Conservation (phyloP, 176 grass and related monocot genomes). For the Musa acuminata region DNA sequence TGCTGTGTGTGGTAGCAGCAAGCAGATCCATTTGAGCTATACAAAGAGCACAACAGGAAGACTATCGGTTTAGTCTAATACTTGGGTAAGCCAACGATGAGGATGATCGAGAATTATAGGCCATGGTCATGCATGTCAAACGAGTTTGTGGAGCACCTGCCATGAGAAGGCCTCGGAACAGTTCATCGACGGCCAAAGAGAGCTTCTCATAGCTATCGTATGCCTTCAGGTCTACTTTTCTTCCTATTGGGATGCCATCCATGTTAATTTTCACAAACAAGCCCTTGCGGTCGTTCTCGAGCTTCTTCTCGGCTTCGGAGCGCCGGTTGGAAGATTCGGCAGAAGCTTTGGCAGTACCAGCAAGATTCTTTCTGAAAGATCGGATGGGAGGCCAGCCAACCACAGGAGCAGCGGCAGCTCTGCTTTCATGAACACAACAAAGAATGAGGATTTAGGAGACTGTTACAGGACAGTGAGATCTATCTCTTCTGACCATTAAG, state of each 20-base stretch:
- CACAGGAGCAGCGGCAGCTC: neutral
- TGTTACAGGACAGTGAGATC: neutral
- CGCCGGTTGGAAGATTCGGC: neutral
- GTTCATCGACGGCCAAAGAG: constrained; percentile 55
- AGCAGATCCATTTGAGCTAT: constrained; percentile 35
- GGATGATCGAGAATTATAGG: too few species aligned
- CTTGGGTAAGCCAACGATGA: neutral
- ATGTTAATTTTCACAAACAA: constrained; percentile 94
- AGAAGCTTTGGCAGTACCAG: neutral
- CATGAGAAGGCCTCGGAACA: constrained; percentile 60
- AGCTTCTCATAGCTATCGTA: constrained; percentile 61
- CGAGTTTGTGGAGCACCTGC: too few species aligned
- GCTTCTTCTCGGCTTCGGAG: neutral
- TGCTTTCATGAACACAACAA: neutral
- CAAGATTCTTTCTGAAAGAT: constrained; percentile 12
- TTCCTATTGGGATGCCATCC: constrained; percentile 84
- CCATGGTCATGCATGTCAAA: too few species aligned
- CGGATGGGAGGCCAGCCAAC: constrained; percentile 2
- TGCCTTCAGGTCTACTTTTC: constrained; percentile 64
- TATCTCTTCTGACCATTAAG: constrained; percentile 12
- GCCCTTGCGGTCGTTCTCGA: constrained; percentile 27
- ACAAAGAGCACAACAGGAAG: neutral
- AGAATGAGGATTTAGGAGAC: too few species aligned
- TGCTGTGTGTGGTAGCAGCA: constrained; percentile 22
- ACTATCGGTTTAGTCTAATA: too few species aligned